Percentiles rank a stretch among this genome's conserved stretches.
Evolutionary conservation across 2,329 filamentous ascomycete species (phyloP).

Genomic region (Kalmusia sp.): DNA sequence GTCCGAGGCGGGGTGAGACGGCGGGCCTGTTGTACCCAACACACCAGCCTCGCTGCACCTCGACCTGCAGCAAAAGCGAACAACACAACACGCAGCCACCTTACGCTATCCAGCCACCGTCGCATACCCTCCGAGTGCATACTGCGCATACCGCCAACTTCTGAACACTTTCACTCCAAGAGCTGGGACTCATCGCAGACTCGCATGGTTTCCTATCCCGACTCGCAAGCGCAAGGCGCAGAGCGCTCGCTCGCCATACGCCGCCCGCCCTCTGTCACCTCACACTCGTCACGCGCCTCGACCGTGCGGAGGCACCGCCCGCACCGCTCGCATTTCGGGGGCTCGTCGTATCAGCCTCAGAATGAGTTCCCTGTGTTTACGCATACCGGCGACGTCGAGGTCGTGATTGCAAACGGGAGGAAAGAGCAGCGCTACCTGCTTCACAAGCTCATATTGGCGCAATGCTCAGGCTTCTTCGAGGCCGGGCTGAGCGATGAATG

Average conservation of each 20-base stretch:
- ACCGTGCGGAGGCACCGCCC: slow-evolving; percentile 71
- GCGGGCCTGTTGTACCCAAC: slow-evolving; percentile 5
- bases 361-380: slow-evolving; percentile 95
- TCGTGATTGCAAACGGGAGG: slow-evolving; percentile 73
- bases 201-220: slow-evolving; percentile 70
- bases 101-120: slow-evolving; percentile 17
- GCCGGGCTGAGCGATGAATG: slow-evolving; percentile 82
- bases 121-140: slow-evolving; percentile 16
- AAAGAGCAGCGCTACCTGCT: slow-evolving; percentile 85
- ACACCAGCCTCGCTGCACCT: slow-evolving; percentile 22
- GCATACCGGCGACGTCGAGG: slow-evolving; percentile 91
- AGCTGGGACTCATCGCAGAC: slow-evolving; percentile 15
- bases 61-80: slow-evolving; percentile 32
- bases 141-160: neutral
- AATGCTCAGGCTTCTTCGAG: slow-evolving; percentile 94
- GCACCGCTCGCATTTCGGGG: slow-evolving; percentile 81
- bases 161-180: neutral
- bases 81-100: slow-evolving; percentile 39
- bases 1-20: slow-evolving; percentile 32
- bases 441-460: slow-evolving; percentile 83
- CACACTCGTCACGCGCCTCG: slow-evolving; percentile 60
- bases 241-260: slow-evolving; percentile 65
- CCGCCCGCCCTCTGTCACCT: slow-evolving; percentile 69
- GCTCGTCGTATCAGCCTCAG: slow-evolving; percentile 69
- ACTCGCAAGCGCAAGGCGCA: slow-evolving; percentile 55